Base-by-base conservation (phyloP, 108 stramenopile species). In the Thalassiosira profunda region DNA sequence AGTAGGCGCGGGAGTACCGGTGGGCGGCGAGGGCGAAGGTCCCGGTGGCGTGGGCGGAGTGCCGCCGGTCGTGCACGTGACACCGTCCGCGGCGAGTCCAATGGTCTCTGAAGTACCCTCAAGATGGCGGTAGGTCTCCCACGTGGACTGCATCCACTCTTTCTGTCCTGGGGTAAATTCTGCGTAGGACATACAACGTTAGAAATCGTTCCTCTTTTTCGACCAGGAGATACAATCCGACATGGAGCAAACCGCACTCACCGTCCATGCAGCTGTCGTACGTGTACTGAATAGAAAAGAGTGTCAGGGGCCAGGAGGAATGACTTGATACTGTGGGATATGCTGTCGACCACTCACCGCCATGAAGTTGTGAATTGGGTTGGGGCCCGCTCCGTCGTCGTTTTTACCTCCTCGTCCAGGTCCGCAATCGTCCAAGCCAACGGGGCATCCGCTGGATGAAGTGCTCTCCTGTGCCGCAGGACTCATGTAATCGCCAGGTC, bases 301-400 rank as follows among this genome's bases (percentile, higher is more conserved):
- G n/a, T n/a, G n/a, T n/a, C n/a, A n/a, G n/a, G n/a, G n/a, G n/a
- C n/a, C n/a, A n/a, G n/a, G n/a, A n/a, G n/a, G n/a, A n/a, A n/a
- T n/a, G n/a, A n/a, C n/a, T n/a, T n/a, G n/a, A n/a, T n/a, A n/a
- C n/a, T n/a, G n/a, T n/a, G n/a, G n/a, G n/a, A n/a, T n/a, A n/a
- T n/a, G n/a, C n/a, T n/a, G n/a, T n/a, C n/a, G n/a, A n/a, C n/a
- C n/a, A n/a, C n/a, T n/a, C n/a, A n/a, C n/a, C n/a, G n/a, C n/a
- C 65, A 67, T 67, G 65, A 67, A 67, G 31, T 55, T 67, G 24
- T 67, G 65, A 34, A 67, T 67, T 0, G 65, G 65, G 40, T 67
- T 57, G 10, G 1, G 15, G 31, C 65, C 65, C 2, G 30, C 65
- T 30, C 56, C 55, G n/a, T 0, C 38, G 2, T 10, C 8, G 34